phyloP scores from a whole-genome alignment of 192 early-diverging fungal species.

The Entomortierella lignicola region DNA sequence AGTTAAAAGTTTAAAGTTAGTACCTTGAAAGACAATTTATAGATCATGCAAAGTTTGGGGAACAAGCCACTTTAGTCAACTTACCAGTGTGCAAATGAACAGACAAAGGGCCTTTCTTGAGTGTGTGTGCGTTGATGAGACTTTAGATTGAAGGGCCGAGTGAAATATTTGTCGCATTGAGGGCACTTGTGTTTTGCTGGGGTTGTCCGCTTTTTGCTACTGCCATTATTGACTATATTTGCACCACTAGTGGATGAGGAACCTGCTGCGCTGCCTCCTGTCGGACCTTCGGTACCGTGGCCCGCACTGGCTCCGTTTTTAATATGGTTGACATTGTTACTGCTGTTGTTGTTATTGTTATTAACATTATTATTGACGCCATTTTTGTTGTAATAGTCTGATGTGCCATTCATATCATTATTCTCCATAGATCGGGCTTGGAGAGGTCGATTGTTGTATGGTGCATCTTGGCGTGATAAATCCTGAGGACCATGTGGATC shows the following conservation, averaged over 20 bases:
- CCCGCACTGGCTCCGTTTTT: neutral
- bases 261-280: neutral
- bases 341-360: neutral
- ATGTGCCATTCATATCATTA: neutral
- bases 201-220: constrained; percentile 49
- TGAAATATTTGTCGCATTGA: constrained; percentile 86
- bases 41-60: neutral
- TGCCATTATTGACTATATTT: constrained; percentile 34
- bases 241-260: neutral
- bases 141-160: constrained; percentile 88
- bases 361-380: neutral
- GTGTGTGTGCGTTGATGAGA: constrained; percentile 86
- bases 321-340: neutral
- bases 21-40: too few species aligned
- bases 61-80: too few species aligned
- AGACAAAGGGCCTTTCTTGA: constrained; percentile 76
- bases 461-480: constrained; percentile 1
- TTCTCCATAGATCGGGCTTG: neutral
- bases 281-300: neutral
- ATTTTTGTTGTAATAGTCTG: neutral
- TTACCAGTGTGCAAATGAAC: constrained; percentile 67
- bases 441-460: constrained; percentile 13
- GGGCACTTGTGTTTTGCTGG: constrained; percentile 64
- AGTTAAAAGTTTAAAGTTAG: too few species aligned
- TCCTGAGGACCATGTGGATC: neutral